phyloP scores from a whole-genome alignment of 805 yeast species.

The Suhomyces tanzawaensis region DNA sequence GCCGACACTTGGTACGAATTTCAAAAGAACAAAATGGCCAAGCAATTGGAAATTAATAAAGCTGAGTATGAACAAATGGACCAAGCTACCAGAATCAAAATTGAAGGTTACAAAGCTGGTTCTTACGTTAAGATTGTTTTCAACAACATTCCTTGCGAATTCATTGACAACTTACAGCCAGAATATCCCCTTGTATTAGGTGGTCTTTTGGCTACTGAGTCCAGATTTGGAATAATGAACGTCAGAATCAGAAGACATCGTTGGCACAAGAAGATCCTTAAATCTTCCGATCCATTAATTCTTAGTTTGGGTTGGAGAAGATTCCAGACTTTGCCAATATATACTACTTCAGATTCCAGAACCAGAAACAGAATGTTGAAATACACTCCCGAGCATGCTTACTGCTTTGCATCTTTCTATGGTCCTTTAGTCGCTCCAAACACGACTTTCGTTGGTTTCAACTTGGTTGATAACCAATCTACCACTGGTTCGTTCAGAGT shows the following conservation, averaged over 20 bases:
- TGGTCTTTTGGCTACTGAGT: constrained; percentile 86
- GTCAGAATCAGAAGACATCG: constrained; percentile 96
- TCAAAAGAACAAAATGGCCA: constrained; percentile 95
- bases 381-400: constrained; percentile 97
- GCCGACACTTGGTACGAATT: constrained; percentile 97
- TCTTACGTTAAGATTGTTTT: constrained; percentile 89
- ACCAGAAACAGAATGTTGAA: constrained; percentile 97
- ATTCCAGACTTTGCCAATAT: constrained; percentile 93
- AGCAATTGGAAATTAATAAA: constrained; percentile 91
- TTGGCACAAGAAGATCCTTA: constrained; percentile 96
- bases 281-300: constrained; percentile 93
- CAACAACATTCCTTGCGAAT: constrained; percentile 82
- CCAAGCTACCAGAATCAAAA: constrained; percentile 65
- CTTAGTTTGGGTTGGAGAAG: constrained; percentile 97
- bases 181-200: constrained; percentile 84
- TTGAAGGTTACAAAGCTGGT: constrained; percentile 94
- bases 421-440: constrained; percentile 98
- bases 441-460: constrained; percentile 95
- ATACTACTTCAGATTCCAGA: constrained; percentile 95
- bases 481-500: constrained; percentile 91
- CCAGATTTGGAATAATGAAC: constrained; percentile 87
- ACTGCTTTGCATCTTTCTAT: constrained; percentile 91
- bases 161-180: constrained; percentile 83
- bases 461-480: constrained; percentile 75
- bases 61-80: constrained; percentile 75